Base-by-base conservation (phyloP, 1,284 basidiomycete species). In the Ceraceosorus guamensis region DNA sequence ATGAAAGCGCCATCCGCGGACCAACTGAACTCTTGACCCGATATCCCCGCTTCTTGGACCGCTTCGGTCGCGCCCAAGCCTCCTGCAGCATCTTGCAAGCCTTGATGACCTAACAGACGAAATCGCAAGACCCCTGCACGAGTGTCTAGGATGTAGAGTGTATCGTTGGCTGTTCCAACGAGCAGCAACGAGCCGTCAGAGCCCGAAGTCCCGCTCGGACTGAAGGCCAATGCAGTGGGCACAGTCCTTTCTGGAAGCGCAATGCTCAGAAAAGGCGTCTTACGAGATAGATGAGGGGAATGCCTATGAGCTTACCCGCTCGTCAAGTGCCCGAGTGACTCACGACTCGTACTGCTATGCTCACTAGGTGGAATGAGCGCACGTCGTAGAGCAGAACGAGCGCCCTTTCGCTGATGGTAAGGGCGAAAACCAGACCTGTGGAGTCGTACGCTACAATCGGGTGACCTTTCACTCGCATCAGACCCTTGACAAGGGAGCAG, bases 371-470 rank as follows among this genome's bases (percentile, higher is more conserved):
- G 69, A 87, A 91, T 64, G 91, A 87, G 30, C 84, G 83, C 55
- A 86, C 83, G 75, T 92, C 92, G 75, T 96, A 99, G 18, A 75
- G 63, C 37, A 73, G 56, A 18, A 75, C 59, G 0, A 60, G 56
- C 8, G 55, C 44, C 3, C 68, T 50, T 46, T 75, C 71, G 72
- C 93, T 91, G 70, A 96, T 84, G 0, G 85, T 91, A 14, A 97
- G 87, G 32, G 91, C 93, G 73, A 97, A 96, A 31, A 98, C 88
- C 32, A 88, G 79, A 2, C 93, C 95, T 1, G 85, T 84, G 2
- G 86, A 82, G 73, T 98, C 95, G 75, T 93, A 95, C 1, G 92
- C 90, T 7, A 91, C 84, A 47, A 93, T 83, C 0, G 91, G 88
- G 30, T 86, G 80, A 1, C 80, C 80, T 18, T 79, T 79, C 81